These are phyloP conservation scores for Pterocarpus macrocarpus DNA, from an alignment of 306 rosid genomes.

Conservation along the genomic window DNA sequence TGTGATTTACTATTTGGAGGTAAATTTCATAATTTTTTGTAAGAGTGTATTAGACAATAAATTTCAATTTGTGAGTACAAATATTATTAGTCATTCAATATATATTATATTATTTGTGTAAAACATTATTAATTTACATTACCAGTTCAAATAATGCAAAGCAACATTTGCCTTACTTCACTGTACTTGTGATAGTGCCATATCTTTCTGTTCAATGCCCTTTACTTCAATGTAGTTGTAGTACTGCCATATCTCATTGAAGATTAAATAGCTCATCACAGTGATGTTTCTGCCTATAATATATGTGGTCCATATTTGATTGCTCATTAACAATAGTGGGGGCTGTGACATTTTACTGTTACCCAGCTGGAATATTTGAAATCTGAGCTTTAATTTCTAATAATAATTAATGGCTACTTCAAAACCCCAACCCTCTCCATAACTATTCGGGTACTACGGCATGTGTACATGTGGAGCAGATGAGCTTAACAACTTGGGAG, in stretches of 20 bases:
- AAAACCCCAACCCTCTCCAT: not conserved
- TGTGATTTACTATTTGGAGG: too few species aligned
- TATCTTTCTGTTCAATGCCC: not conserved
- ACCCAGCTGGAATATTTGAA: not conserved
- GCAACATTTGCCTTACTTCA: not conserved
- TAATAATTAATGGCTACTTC: not conserved
- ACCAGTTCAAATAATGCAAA: not conserved
- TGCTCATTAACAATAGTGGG: not conserved
- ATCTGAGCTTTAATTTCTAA: not conserved
- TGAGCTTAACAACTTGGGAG: not conserved
- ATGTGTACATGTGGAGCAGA: not conserved
- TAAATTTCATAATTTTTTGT: too few species aligned
- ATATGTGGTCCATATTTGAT: slow-evolving; percentile 32
- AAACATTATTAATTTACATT: too few species aligned
- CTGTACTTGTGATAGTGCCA: too few species aligned
- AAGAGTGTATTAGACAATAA: too few species aligned
- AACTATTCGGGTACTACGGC: slow-evolving; percentile 16
- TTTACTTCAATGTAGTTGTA: not conserved
- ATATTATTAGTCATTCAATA: too few species aligned
- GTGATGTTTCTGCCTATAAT: too few species aligned
- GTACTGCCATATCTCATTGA: not conserved
- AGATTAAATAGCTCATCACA: not conserved
- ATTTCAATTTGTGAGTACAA: too few species aligned
- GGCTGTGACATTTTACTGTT: slow-evolving; percentile 21
- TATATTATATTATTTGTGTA: too few species aligned